These are phyloP conservation scores for Populus pruinosa DNA, from an alignment of 345 rosid genomes.

Conservation along the genomic window DNA sequence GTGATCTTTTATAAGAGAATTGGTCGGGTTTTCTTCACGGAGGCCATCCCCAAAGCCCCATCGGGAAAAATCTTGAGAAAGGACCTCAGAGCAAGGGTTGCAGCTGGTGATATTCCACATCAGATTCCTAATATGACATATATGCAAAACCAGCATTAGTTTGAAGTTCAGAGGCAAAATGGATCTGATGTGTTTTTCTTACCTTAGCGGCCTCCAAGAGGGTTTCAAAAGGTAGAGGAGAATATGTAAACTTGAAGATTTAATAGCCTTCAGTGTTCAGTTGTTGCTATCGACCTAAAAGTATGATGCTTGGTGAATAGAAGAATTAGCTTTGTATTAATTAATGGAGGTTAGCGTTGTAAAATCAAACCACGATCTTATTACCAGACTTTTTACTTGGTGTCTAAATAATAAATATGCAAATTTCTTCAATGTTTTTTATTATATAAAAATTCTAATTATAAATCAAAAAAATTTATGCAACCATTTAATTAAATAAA, in stretches of 20 bases:
- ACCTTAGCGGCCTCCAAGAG: background rate
- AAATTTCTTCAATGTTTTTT: no score
- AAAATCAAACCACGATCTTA: no score
- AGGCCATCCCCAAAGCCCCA: conserved; percentile 74
- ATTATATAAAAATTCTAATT: no score
- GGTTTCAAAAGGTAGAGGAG: background rate
- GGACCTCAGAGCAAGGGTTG: conserved; percentile 56
- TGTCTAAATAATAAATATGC: no score
- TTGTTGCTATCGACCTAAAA: background rate
- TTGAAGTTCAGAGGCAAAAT: background rate
- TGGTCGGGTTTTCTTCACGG: conserved; percentile 55
- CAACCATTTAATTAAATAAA: no score
- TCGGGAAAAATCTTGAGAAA: conserved; percentile 87
- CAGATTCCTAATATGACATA: background rate
- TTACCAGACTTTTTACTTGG: no score
- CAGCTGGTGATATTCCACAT: conserved; percentile 29
- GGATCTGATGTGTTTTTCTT: background rate
- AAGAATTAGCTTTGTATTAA: background rate
- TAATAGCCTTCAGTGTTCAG: background rate
- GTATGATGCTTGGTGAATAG: background rate
- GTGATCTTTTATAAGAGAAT: conserved; percentile 86
- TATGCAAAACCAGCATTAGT: background rate
- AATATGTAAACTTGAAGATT: no score
- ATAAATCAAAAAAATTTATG: no score
- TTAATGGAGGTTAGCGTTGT: no score